Conservation (phyloP, 768 basidiomycete species). For the Pleurotus sapidus region DNA sequence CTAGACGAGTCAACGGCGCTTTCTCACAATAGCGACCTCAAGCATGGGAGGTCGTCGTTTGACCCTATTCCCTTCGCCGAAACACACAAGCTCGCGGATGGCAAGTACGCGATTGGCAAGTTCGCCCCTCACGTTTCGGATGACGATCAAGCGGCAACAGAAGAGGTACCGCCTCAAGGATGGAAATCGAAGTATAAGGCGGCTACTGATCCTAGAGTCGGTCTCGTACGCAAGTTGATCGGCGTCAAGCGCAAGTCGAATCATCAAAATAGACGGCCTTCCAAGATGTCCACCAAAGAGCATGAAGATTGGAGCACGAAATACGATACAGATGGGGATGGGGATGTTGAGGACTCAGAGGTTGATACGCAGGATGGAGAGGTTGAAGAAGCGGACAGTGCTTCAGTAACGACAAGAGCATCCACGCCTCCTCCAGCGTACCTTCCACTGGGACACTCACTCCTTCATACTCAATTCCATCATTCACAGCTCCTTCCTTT, state of each 20-base stretch:
- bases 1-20: slow-evolving; percentile 4
- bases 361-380: slow-evolving; percentile 34
- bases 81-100: slow-evolving; percentile 60
- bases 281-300: slow-evolving; percentile 36
- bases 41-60: slow-evolving; percentile 36
- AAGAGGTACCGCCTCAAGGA: slow-evolving; percentile 18
- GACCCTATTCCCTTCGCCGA: slow-evolving; percentile 75
- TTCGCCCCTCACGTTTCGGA: slow-evolving; percentile 68
- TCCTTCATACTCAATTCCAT: slow-evolving; percentile 67
- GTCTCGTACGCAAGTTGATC: slow-evolving; percentile 63
- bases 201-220: slow-evolving; percentile 70
- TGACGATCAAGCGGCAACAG: slow-evolving; percentile 41
- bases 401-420: slow-evolving; percentile 42
- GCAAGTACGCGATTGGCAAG: slow-evolving; percentile 75
- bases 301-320: slow-evolving; percentile 46
- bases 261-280: slow-evolving; percentile 27
- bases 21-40: not conserved
- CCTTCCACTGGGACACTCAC: slow-evolving; percentile 65
- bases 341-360: slow-evolving; percentile 32
- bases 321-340: slow-evolving; percentile 16
- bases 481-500: slow-evolving; percentile 62
- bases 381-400: slow-evolving; percentile 29
- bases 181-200: slow-evolving; percentile 58
- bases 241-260: slow-evolving; percentile 65
- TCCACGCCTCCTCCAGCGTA: slow-evolving; percentile 71